Conservation (phyloP, 805 yeast genomes). For the Zygotorulaspora sp. region DNA sequence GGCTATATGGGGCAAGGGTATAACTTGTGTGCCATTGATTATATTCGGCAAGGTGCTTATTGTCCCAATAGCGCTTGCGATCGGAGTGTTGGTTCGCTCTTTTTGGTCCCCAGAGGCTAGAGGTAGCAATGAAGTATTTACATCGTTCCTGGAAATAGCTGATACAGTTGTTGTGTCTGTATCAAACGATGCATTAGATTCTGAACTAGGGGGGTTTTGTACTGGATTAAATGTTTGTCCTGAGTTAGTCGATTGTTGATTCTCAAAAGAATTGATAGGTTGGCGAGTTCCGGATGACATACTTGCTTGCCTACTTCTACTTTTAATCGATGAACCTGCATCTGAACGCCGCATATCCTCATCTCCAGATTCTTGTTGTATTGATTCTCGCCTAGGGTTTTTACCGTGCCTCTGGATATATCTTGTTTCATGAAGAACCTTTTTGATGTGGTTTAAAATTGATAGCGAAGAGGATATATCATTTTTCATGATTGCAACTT, state of each 20-base stretch:
- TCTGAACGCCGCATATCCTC: conserved; percentile 14
- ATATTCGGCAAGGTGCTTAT: conserved; percentile 17
- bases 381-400: conserved; percentile 22
- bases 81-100: conserved; percentile 2
- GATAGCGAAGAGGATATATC: conserved; percentile 22
- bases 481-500: conserved; percentile 23
- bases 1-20: conserved; percentile 7
- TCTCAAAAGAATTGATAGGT: conserved; percentile 5
- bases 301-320: conserved; percentile 13
- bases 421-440: conserved; percentile 19
- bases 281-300: conserved; percentile 5
- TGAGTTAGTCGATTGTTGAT: conserved; percentile 5
- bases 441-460: conserved; percentile 23
- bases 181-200: conserved; percentile 8
- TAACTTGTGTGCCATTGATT: conserved; percentile 15
- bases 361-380: conserved; percentile 12
- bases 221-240: conserved; percentile 6
- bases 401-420: conserved; percentile 28
- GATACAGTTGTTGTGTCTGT: conserved; percentile 5
- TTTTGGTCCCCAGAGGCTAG: conserved; percentile 2
- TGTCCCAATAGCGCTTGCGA: conserved; percentile 18
- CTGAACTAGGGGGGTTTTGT: conserved; percentile 8
- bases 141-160: conserved; percentile 7
- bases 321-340: conserved; percentile 5
- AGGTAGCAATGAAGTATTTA: conserved; percentile 2